These are phyloP conservation scores for Flaveria robusta DNA, from an alignment of 129 eudicot species.

Conservation along the genomic window DNA sequence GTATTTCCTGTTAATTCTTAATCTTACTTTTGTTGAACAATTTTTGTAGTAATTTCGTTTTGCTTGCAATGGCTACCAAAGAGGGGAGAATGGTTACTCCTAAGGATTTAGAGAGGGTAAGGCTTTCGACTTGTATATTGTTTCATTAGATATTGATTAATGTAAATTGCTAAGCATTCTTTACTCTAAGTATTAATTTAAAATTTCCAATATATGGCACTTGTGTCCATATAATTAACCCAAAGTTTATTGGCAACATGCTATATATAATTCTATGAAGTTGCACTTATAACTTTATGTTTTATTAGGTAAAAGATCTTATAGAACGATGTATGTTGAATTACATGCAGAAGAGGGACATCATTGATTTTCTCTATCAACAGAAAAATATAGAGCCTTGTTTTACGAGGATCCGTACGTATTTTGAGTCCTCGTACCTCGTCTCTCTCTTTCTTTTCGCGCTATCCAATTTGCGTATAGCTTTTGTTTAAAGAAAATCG, in stretches of 20 bases:
- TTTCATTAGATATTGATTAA: too few relatives aligned
- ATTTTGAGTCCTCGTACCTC: background rate
- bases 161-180: too few relatives aligned
- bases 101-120: background rate
- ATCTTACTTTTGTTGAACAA: background rate
- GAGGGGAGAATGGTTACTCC: background rate
- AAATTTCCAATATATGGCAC: too few relatives aligned
- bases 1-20: too few relatives aligned
- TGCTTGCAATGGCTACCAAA: background rate
- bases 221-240: too few relatives aligned
- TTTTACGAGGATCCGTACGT: slow-evolving; percentile 55
- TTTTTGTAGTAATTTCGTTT: background rate
- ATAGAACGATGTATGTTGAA: slow-evolving; percentile 54
- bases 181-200: too few relatives aligned
- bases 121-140: background rate
- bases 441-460: background rate
- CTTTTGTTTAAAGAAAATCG: too few relatives aligned
- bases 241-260: too few relatives aligned
- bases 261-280: too few relatives aligned
- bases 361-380: slow-evolving; percentile 36
- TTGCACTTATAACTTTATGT: background rate
- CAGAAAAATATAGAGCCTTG: slow-evolving; percentile 51
- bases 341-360: slow-evolving; percentile 57
- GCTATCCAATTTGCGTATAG: too few relatives aligned
- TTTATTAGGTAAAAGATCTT: slow-evolving; percentile 59